phyloP scores from a whole-genome alignment of 345 rosid species.

The Melaleuca quinquenervia region DNA sequence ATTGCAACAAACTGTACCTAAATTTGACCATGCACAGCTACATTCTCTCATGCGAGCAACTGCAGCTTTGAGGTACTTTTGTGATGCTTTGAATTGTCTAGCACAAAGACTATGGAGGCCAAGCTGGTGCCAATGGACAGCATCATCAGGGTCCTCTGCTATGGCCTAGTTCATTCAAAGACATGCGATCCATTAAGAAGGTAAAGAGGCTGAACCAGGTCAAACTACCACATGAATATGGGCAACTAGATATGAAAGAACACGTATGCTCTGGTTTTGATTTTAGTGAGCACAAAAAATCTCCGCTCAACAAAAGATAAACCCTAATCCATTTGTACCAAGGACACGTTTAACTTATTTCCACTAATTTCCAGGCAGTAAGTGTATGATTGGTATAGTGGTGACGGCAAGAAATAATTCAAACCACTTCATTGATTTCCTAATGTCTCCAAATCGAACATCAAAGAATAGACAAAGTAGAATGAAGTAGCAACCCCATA shows the following conservation, averaged over 20 bases:
- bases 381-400: neutral
- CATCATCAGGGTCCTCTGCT: conserved; percentile 86
- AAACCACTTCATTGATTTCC: neutral
- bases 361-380: neutral
- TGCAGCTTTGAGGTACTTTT: conserved; percentile 83
- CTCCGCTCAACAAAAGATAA: neutral
- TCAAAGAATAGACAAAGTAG: neutral
- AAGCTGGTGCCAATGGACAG: conserved; percentile 85
- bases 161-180: conserved; percentile 30
- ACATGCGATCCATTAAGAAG: neutral
- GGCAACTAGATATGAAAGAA: neutral
- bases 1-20: conserved; percentile 26
- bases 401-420: neutral
- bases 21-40: conserved; percentile 84
- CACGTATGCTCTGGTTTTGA: neutral
- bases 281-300: neutral
- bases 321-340: neutral
- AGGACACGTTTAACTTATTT: neutral
- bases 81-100: conserved; percentile 62
- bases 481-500: neutral
- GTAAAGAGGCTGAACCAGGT: too few species aligned
- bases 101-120: conserved; percentile 85
- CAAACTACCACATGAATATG: neutral
- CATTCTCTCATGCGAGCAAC: conserved; percentile 49
- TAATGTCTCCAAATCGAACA: neutral